Percentiles rank a stretch among this genome's conserved stretches.
phyloP scores from a whole-genome alignment of 2,329 filamentous ascomycete species.

The Neonectria neomacrospora region DNA sequence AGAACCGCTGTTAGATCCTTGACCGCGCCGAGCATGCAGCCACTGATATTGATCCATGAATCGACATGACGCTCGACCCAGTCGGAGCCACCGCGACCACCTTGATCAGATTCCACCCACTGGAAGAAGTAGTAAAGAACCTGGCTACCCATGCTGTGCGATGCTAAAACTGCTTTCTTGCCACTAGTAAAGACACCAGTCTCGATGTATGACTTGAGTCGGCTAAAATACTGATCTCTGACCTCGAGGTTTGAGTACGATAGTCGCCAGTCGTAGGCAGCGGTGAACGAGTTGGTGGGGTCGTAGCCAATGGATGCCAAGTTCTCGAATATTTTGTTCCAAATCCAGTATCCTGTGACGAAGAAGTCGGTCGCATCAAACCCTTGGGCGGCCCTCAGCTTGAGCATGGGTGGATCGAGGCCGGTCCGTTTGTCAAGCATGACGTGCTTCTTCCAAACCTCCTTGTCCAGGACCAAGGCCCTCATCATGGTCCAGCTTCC shows the following conservation, averaged over 20 bases:
- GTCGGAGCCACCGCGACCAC: slow-evolving; percentile 81
- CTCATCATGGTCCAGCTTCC: slow-evolving; percentile 99
- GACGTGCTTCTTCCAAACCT: slow-evolving; percentile 93
- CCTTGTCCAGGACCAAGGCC: slow-evolving; percentile 91
- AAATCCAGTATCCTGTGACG: slow-evolving; percentile 94
- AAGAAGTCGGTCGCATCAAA: slow-evolving; percentile 99
- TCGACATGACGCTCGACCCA: slow-evolving; percentile 95
- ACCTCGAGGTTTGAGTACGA: slow-evolving; percentile 90
- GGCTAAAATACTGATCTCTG: slow-evolving; percentile 92
- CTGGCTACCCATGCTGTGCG: slow-evolving; percentile 98
- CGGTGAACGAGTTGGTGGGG: slow-evolving; percentile 77
- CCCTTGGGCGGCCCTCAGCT: slow-evolving; percentile 91
- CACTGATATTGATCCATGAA: slow-evolving; percentile 97
- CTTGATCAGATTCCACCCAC: slow-evolving; percentile 81
- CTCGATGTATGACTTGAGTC: slow-evolving; percentile 91
- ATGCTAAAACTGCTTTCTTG: slow-evolving; percentile 86
- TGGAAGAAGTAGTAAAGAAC: slow-evolving; percentile 87
- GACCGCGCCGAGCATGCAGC: slow-evolving; percentile 94
- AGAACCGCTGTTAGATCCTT: slow-evolving; percentile 92
- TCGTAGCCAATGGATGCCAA: slow-evolving; percentile 96
- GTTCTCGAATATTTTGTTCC: slow-evolving; percentile 98
- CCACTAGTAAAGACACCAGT: slow-evolving; percentile 77
- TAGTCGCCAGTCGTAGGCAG: slow-evolving; percentile 89
- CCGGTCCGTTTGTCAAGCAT: slow-evolving; percentile 96
- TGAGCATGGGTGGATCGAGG: slow-evolving; percentile 88